These are phyloP conservation scores for Magnolia kwangsiensis DNA, from an alignment of 164 flowering plant genomes.

Conservation along the genomic window DNA sequence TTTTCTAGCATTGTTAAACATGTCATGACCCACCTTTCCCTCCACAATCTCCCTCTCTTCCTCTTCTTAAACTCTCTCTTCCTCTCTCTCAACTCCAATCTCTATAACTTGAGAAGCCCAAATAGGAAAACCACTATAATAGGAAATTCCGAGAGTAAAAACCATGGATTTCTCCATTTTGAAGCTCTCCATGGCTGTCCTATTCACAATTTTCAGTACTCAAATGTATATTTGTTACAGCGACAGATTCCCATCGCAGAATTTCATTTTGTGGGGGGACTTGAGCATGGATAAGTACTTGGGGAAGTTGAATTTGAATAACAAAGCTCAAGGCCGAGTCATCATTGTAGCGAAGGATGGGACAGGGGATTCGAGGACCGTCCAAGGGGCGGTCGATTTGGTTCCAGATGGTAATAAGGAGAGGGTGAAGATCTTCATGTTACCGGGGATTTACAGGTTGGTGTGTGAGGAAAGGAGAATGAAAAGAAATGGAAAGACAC, in stretches of 20 bases:
- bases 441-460: constrained; percentile 82
- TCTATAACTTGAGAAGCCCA: not conserved
- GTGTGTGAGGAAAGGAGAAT: not conserved
- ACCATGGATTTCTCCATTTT: constrained; percentile 10
- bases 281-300: constrained; percentile 24
- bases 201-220: not conserved
- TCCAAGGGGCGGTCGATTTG: constrained; percentile 81
- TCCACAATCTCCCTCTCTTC: not conserved
- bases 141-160: not conserved
- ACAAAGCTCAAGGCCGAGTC: constrained; percentile 18
- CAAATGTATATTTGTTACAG: constrained; percentile 1
- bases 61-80: not conserved
- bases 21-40: constrained; percentile 17
- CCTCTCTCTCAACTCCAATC: not conserved
- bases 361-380: constrained; percentile 47
- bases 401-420: constrained; percentile 45
- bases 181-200: not conserved
- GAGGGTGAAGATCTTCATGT: constrained; percentile 64
- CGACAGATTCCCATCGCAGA: not conserved
- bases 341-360: constrained; percentile 74
- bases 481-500: not conserved
- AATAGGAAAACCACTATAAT: not conserved
- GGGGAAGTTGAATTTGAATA: constrained; percentile 10
- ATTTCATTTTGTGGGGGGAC: constrained; percentile 67
- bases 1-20: constrained; percentile 1